Conservation (phyloP, 805 yeast species). For the Metschnikowia hibisci region DNA sequence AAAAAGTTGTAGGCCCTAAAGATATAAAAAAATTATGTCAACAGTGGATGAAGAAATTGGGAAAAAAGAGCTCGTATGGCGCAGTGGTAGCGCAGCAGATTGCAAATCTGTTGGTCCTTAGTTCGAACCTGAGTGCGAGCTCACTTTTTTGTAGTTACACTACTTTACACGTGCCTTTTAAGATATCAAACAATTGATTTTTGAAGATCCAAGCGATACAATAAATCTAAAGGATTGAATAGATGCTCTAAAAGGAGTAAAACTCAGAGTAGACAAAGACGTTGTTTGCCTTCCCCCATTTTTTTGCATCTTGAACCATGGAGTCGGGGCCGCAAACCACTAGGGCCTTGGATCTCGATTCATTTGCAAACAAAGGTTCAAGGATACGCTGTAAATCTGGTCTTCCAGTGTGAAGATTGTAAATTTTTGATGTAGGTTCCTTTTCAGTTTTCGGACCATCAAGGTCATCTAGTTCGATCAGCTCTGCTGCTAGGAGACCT, state of each 20-base stretch:
- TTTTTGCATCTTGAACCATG: constrained; percentile 38
- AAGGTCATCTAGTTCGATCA: constrained; percentile 11
- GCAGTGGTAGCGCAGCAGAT: constrained; percentile 99
- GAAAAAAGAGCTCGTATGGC: constrained; percentile 61
- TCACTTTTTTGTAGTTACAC: constrained; percentile 27
- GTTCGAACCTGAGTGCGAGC: constrained; percentile 95
- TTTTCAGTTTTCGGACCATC: constrained; percentile 6
- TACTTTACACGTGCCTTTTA: too few relatives aligned
- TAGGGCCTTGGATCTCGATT: constrained; percentile 45
- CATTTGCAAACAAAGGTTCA: constrained; percentile 24
- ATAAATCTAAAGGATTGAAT: not conserved
- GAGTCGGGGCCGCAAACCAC: constrained; percentile 57
- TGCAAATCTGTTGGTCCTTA: constrained; percentile 98
- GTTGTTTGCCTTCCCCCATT: constrained; percentile 33
- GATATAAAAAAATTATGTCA: not conserved
- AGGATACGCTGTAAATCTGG: constrained; percentile 41
- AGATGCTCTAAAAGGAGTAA: constrained; percentile 10
- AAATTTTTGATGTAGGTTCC: constrained; percentile 10
- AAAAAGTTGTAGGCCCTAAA: too few relatives aligned
- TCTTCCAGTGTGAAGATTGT: constrained; percentile 30
- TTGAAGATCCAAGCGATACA: too few relatives aligned
- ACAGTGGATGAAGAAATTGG: not conserved
- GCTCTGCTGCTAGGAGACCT: constrained; percentile 21
- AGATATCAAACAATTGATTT: too few relatives aligned
- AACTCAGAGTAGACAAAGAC: constrained; percentile 42